Evolutionary conservation across 495 filamentous ascomycete species (phyloP).

Genomic region (Aspergillus nidulans): DNA sequence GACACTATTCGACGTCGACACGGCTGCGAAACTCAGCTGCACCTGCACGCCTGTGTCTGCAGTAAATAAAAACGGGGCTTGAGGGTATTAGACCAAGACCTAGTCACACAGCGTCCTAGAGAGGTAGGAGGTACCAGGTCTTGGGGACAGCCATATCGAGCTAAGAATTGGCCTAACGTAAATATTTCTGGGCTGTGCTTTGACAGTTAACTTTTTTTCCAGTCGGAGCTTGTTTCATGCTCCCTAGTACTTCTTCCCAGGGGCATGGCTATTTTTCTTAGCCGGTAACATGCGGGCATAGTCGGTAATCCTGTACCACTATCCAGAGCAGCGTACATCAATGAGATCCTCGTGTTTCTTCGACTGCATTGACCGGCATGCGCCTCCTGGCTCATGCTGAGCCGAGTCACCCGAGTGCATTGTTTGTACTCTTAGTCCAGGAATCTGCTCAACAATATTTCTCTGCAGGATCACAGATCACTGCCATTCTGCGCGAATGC

Average conservation of each 20-base stretch:
- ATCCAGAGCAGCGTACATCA: too few relatives aligned
- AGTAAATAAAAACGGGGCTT: background rate
- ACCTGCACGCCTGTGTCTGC: background rate
- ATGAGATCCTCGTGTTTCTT: background rate
- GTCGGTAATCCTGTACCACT: background rate
- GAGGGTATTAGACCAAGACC: background rate
- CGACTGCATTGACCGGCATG: background rate
- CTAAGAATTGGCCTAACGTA: conserved; percentile 3
- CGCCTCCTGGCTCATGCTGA: background rate
- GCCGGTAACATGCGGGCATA: background rate
- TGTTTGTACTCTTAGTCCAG: conserved; percentile 1
- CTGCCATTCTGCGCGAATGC: too few relatives aligned
- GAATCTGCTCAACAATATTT: conserved; percentile 4
- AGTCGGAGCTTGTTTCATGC: background rate
- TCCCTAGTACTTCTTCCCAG: conserved; percentile 4
- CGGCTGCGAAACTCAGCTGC: background rate
- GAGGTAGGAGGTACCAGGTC: background rate
- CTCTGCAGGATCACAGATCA: background rate
- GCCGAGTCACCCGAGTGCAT: background rate
- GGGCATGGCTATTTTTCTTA: background rate
- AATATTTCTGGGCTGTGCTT: background rate
- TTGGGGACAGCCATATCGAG: background rate
- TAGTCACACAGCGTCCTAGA: background rate
- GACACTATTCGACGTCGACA: background rate
- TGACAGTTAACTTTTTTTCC: background rate